Base-by-base conservation (phyloP, 2,329 filamentous ascomycete species). In the Harringtonia aguacate region DNA sequence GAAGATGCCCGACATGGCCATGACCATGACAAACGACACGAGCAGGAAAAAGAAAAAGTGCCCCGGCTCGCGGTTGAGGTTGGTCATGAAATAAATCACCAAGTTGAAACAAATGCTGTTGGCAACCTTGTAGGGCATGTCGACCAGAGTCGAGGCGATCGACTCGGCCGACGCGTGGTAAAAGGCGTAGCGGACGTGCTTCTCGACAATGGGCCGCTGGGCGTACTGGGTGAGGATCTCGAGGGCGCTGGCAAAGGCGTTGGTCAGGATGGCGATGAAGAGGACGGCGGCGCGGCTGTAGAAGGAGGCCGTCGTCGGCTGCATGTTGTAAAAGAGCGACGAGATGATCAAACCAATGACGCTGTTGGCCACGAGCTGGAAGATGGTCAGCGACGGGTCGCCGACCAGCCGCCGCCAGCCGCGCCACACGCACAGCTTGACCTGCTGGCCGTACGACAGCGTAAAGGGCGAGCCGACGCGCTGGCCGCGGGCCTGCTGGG, bases 91-190 rank as follows among this genome's bases (percentile, higher is more conserved):
- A 65, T 95, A 95, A 3, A 95, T 64, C 1, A 78, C 72, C 22
- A 88, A 43, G 57, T 94, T 92, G 70, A 92, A 94, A 5, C 75
- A 63, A 50, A 92, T 72, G 1, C 77, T 66, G 53, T 88, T 88
- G n/a, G 63, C 34, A 12, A 94, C 62, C 60, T 90, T 94, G 61
- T 86, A 86, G 0, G 88, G 88, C 62, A 94, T 65, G 53, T 95
- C 89, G 48, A 77, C 84, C 28, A 95, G 63, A 81, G 94, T 92
- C 9, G 85, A 92, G 0, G 84, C 78, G 48, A 86, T 72, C 15
- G 87, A 86, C 69, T 95, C 87, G 15, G 87, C 84, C 15, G 83
- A 87, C 0, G 89, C 86, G 55, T 94, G 88, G 55, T 95, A 94
- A 17, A 95, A 71, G 17, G 87, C 87, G 58, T 94, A 95, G 47